Evolutionary conservation across 176 grass and related monocot genomes (phyloP).

Genomic region (Carex pumila): DNA sequence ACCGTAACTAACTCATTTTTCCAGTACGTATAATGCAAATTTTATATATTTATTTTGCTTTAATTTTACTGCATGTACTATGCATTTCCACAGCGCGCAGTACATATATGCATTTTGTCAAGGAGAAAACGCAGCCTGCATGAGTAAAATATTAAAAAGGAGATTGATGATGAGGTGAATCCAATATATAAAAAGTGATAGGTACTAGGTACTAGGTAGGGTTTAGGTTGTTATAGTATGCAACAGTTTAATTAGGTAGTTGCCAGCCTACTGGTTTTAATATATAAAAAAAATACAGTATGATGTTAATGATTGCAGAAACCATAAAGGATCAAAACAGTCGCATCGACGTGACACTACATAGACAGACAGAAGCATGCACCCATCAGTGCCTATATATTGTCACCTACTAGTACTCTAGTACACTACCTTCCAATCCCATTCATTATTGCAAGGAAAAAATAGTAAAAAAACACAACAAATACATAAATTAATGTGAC

Average conservation of each 20-base stretch:
- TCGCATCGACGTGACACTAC: constrained; percentile 57
- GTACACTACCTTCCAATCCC: not conserved
- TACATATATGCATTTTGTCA: too few relatives aligned
- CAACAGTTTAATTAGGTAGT: too few relatives aligned
- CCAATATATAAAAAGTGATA: not conserved
- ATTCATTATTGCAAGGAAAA: not conserved
- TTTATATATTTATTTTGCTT: too few relatives aligned
- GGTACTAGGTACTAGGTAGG: not conserved
- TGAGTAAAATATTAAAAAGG: too few relatives aligned
- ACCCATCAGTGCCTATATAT: constrained; percentile 10
- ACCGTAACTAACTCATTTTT: too few relatives aligned
- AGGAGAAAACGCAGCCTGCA: too few relatives aligned
- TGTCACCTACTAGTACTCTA: not conserved
- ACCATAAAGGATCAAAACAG: constrained; percentile 35
- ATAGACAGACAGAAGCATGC: constrained; percentile 26
- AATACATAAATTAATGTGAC: not conserved
- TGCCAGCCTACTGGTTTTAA: too few relatives aligned
- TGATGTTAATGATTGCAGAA: not conserved
- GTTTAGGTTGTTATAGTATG: not conserved
- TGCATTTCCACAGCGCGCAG: too few relatives aligned
- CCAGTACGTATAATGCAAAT: too few relatives aligned
- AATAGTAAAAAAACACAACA: not conserved
- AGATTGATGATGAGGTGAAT: not conserved
- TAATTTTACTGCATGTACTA: too few relatives aligned
- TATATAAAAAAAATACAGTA: not conserved